Base-by-base conservation (phyloP, 1,284 basidiomycete genomes). In the Irpex sp. region DNA sequence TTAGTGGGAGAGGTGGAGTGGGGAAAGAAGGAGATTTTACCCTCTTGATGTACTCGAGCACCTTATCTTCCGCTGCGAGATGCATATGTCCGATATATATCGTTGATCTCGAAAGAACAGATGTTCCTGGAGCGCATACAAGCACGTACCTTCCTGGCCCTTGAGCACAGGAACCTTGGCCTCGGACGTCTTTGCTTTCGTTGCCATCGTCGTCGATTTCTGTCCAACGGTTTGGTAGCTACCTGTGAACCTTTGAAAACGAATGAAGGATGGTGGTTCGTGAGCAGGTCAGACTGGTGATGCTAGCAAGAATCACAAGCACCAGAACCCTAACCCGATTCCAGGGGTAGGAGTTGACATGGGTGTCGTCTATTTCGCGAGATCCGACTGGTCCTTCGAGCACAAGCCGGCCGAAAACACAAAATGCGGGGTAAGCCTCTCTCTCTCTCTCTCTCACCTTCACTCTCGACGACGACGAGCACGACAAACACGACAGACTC, bases 1-100 rank as follows among this genome's bases (percentile, higher is more conserved):
- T 11, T 26, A 36, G 21, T 56, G 21, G 15, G 9, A 37, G 36
- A 31, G n/a, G 13, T 36, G 31, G 11, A 15, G 26, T 55, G 44
- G 31, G 3, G 5, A 34, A 34, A 34, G 31, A 34, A 34, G 31
- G 6, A 34, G 31, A 6, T 6, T 71, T 56, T 64, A 91, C 91
- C 76, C 77, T 80, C 77, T 86, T 90, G 69, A 93, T 78, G 73
- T 94, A 93, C 67, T 88, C 84, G 49, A 91, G 77, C 6, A 93
- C 80, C 61, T 81, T 82, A 69, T 90, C 86, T 75, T 93, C 91
- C 40, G 91, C 89, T 87, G 65, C 31, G 38, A 19, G 13, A n/a
- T 47, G 36, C 21, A 26, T 38, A 8, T 17, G 48, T 3, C 13
- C 17, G 34, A 62, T 34, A 34, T 8, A 21, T 26, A 31, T n/a